Evolutionary conservation across 2,329 filamentous ascomycete species (phyloP), one percentile per base, ranked within the genome.

Genomic region (Blastomyces percursus): DNA sequence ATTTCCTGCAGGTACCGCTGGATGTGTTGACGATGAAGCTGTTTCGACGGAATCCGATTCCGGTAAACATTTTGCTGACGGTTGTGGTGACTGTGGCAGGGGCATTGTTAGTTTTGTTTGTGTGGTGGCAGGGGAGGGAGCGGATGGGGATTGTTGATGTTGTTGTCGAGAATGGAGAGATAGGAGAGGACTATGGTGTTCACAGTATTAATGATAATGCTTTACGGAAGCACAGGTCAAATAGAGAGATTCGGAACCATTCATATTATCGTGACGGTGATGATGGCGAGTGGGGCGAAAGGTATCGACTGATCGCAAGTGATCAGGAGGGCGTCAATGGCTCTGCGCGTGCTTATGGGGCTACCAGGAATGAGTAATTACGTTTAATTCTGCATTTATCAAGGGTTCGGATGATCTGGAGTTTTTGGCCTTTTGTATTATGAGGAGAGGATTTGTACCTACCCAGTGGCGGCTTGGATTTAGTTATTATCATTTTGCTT

Each of bases 1-100:
- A 94, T 73, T 91, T 96, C 71, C 84, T 84, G 0, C 91, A 96
- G 75, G 88, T 87, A 6, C 89, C 83, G 0, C 79, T 96, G 38
- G 91, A 96, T 73, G 85, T 87, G 44, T 72, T 94, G 32, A 90
- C 91, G 50, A 88, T 95, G 70, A 80, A 84, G 61, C 80, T 81
- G 0, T 96, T 93, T 67, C 67, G 79, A 24, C 85, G 86, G 16
- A 82, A 96, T 71, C 91, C 91, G 0, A 78, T 90, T 0, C 91
- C 90, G 0, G 86, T 95, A 42, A 94, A 96, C 71, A 65, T 88
- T 1, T 79, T 87, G 0, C 74, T 96, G 48, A 74, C 93, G 46
- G 70, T 76, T 0, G 68, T 84, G 0, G 89, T 87, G 0, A 73
- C 91, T 8, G 71, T 83, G 0, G 79, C 93, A 0, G 91, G 91